phyloP scores from a whole-genome alignment of 2,329 filamentous ascomycete species.

The Diaporthe sp. region DNA sequence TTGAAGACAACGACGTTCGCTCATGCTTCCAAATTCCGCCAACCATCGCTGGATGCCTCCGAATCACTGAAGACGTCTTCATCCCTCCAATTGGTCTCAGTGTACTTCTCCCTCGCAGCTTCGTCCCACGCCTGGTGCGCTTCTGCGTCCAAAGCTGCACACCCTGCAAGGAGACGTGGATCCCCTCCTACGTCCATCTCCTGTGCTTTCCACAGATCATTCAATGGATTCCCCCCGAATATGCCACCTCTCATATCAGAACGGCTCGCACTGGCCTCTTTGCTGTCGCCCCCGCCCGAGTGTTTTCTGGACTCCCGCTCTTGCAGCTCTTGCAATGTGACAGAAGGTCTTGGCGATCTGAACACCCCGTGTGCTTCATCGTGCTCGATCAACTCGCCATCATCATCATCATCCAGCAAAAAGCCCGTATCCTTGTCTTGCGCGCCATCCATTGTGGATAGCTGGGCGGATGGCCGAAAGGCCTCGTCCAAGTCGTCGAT shows the following conservation, averaged over 20 bases:
- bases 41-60: neutral
- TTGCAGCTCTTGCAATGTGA: slow-evolving; percentile 36
- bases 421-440: neutral
- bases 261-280: too few relatives aligned
- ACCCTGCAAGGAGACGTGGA: neutral
- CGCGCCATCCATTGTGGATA: neutral
- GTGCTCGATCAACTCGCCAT: slow-evolving; percentile 31
- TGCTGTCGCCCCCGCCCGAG: neutral
- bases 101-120: slow-evolving; percentile 9
- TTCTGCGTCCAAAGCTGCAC: slow-evolving; percentile 13
- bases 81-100: neutral
- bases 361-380: slow-evolving; percentile 35
- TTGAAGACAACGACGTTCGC: neutral
- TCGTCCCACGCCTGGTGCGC: slow-evolving; percentile 29
- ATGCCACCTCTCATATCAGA: slow-evolving; percentile 3
- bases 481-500: neutral
- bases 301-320: neutral
- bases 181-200: neutral
- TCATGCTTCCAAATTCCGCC: neutral
- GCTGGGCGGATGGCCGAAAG: neutral
- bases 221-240: neutral
- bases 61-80: neutral
- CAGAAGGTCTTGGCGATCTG: slow-evolving; percentile 38
- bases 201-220: slow-evolving; percentile 18
- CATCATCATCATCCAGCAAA: neutral